A percentile compares a stretch with the other conserved stretches of the same genome.
phyloP scores from a whole-genome alignment of 805 yeast genomes.

The Helenozyma rhizophorensis region DNA sequence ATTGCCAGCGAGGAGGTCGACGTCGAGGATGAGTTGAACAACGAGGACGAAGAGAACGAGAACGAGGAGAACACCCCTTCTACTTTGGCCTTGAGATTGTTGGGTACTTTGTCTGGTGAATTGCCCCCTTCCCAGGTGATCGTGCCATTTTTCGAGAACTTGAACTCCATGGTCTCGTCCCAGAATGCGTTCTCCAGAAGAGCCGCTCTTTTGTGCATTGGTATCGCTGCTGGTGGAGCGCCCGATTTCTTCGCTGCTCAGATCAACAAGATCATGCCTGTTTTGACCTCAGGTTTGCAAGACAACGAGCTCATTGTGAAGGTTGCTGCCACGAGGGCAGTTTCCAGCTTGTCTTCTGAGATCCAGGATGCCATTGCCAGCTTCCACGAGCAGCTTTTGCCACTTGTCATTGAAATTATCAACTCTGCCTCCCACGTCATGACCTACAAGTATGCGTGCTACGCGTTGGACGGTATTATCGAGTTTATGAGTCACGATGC shows the following conservation, averaged over 20 bases:
- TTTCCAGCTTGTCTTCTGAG: conserved; percentile 74
- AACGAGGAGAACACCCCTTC: conserved; percentile 86
- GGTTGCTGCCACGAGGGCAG: conserved; percentile 80
- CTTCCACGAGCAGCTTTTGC: conserved; percentile 77
- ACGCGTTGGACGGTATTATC: conserved; percentile 84
- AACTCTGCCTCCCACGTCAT: conserved; percentile 79
- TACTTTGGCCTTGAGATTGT: conserved; percentile 71
- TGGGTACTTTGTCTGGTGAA: conserved; percentile 73
- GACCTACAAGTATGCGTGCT: conserved; percentile 86
- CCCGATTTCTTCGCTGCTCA: conserved; percentile 86
- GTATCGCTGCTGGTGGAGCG: conserved; percentile 85
- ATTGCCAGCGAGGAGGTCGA: conserved; percentile 75
- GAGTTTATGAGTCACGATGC: conserved; percentile 90
- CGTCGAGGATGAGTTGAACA: conserved; percentile 70
- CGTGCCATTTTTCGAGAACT: conserved; percentile 65
- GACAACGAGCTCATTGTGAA: conserved; percentile 72
- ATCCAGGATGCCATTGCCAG: conserved; percentile 82
- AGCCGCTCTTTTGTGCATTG: conserved; percentile 78
- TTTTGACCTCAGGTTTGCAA: conserved; percentile 69
- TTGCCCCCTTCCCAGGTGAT: conserved; percentile 93
- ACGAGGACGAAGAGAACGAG: conserved; percentile 86
- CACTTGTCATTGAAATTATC: conserved; percentile 80
- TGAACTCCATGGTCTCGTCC: conserved; percentile 46
- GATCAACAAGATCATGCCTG: conserved; percentile 66
- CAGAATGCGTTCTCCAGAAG: conserved; percentile 75